Base-by-base conservation (phyloP, 2,329 filamentous ascomycete genomes). In the Thyridium curvatum region DNA sequence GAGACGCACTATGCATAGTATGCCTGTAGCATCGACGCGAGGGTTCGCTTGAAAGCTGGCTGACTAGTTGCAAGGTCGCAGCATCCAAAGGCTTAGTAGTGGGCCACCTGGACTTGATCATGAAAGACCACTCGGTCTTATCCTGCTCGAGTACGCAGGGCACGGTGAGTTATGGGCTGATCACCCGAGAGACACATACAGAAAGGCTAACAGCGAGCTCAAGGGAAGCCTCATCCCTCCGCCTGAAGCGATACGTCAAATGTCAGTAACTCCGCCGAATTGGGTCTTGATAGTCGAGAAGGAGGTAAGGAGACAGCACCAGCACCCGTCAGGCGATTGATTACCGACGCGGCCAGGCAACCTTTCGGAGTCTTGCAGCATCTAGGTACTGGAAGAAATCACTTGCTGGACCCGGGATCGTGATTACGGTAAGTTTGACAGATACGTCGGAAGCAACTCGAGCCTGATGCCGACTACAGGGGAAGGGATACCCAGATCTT, bases 221-320 rank as follows among this genome's bases (percentile, higher is more conserved):
- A 32, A 84, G 74, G 82, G 83, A 2, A 61, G 73, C 5, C 61
- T 82, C 0, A 66, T 91, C 8, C 84, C 84, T 0, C 62, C 64
- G 7, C 47, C 69, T 3, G 64, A 61, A 36, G 67, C 71, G 0
- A 65, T 82, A 12, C 59, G 68, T 1, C 53, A 53, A 3, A 49
- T 86, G 2, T 58, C 77, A 30, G 56, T 82, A n/a, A 54, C 56
- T 1, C 42, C 51, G 1, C 59, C 73, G 2, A 64, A 65, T 39
- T 89, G 82, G 84, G 64, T 90, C 32, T 61, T 91, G 0, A 73
- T 91, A 0, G 72, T 91, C 37, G 86, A 93, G 54, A 91, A 93
- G 60, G 86, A 93, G 66, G 84, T 79, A 47, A 41, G 57, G 40
- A 4, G 14, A 4, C 12, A 3, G 9, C 7, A n/a, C 9, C 9